Percentiles rank a stretch among this genome's conserved stretches.
Conservation (phyloP, 1,139 yeast genomes). For the Kodamaea fungicola region DNA sequence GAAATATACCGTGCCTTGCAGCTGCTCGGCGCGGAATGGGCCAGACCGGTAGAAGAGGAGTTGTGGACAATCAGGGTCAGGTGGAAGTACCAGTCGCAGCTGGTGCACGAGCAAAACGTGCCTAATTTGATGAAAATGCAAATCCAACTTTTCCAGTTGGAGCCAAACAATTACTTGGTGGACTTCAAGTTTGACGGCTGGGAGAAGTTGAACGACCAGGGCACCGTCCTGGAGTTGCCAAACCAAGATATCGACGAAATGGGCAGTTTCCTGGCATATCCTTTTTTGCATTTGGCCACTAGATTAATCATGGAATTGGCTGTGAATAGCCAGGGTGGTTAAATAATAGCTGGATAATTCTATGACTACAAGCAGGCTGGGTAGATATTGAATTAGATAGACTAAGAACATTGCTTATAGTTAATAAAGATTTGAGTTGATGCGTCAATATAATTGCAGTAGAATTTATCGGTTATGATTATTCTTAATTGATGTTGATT, state of each 20-base stretch:
- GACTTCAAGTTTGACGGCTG: conserved; percentile 98
- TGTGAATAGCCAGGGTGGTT: conserved; percentile 63
- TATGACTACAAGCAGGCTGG: no score
- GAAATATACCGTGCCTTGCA: conserved; percentile 93
- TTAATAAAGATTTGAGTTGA: no score
- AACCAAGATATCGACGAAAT: conserved; percentile 60
- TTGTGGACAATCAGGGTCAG: conserved; percentile 97
- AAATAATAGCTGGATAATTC: not conserved
- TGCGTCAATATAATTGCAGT: no score
- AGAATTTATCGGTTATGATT: no score
- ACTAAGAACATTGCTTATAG: no score
- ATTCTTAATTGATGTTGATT: no score
- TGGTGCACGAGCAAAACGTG: conserved; percentile 27
- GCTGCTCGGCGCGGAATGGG: conserved; percentile 97
- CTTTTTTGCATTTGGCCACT: conserved; percentile 89
- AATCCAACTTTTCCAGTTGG: conserved; percentile 91
- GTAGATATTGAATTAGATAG: no score
- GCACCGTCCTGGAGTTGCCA: conserved; percentile 16
- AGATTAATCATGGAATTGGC: conserved; percentile 94
- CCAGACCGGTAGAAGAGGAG: conserved; percentile 87
- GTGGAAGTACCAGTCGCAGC: conserved; percentile 70
- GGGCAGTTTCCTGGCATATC: conserved; percentile 87
- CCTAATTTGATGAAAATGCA: conserved; percentile 96
- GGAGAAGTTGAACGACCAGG: conserved; percentile 46
- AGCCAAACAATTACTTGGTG: conserved; percentile 91